Evolutionary conservation across 192 early-diverging fungal genomes (phyloP), one percentile per base, ranked within the genome.

Genomic region (Dispira simplex): DNA sequence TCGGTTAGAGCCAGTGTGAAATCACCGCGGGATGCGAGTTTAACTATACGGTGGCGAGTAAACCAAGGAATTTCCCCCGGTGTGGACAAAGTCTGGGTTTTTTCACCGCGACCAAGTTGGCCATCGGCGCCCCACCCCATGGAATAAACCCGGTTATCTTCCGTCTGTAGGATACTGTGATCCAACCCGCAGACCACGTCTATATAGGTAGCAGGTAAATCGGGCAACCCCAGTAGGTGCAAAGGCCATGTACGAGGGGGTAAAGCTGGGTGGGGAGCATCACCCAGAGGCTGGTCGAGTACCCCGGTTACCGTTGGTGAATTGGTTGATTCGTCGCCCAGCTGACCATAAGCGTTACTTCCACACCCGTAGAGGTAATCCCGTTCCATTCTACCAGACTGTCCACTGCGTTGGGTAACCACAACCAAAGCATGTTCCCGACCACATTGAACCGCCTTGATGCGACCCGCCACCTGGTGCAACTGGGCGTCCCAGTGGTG

Each of bases 121-220:
- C 63, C 63, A 49, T 64, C 63, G 6, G 63, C 45, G 39, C 32
- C 51, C 63, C 63, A 64, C 26, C 63, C 63, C 51, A 53, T 53
- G 20, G 63, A 27, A 27, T 49, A 64, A 9, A 53, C 25, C 46
- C 32, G 23, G 26, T 44, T 27, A 49, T 47, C 44, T 0, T 46
- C 43, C 44, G 5, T 13, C 59, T 46, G 32, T 21, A 62, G 59
- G 20, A 62, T 45, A 5, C 43, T 46, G 26, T 62, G 59, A n/a
- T 62, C 59, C 59, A 62, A 46, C n/a, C 59, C 59, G n/a, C 44
- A 39, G 11, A 0, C 43, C 18, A 62, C 43, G 10, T 26, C 56
- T 16, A 8, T 4, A 51, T 51, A 51, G 49, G 20, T 13, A 46
- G 59, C 43, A 20, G 59, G 11, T n/a, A 11, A 21, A 10, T 26